These are phyloP conservation scores for Asterionellopsis glacialis DNA, from an alignment of 108 stramenopile genomes.

Conservation along the genomic window DNA sequence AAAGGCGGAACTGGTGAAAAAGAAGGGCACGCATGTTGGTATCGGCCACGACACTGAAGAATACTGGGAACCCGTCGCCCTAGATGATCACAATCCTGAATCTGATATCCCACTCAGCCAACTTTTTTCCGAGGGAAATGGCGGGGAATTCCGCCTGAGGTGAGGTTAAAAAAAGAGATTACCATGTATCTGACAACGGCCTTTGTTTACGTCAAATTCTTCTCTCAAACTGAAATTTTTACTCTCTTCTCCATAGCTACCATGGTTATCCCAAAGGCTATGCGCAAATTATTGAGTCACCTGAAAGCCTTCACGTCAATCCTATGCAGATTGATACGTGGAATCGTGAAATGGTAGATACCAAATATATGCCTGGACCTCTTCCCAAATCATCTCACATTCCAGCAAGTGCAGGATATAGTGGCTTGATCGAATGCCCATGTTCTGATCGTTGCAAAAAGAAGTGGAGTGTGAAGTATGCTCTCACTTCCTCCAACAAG, in stretches of 20 bases:
- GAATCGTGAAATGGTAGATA: conserved; percentile 26
- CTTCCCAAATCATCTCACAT: conserved; percentile 24
- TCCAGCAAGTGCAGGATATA: conserved; percentile 20
- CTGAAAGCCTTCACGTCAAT: conserved; percentile 15
- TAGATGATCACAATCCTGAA: background rate
- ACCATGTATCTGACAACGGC: too few relatives aligned
- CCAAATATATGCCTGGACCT: background rate
- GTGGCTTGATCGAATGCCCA: conserved; percentile 32
- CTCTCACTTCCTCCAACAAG: background rate
- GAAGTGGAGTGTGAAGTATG: background rate
- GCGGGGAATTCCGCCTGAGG: conserved; percentile 35
- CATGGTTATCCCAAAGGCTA: conserved; percentile 38
- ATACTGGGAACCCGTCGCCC: too few relatives aligned
- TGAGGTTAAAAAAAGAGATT: too few relatives aligned
- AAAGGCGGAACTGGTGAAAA: background rate
- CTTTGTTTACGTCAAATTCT: too few relatives aligned
- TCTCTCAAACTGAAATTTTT: too few relatives aligned
- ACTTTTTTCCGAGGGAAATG: conserved; percentile 36
- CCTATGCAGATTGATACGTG: conserved; percentile 51
- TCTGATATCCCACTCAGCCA: background rate
- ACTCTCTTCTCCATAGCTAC: background rate
- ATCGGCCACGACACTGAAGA: conserved; percentile 3
- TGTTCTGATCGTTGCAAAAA: conserved; percentile 20
- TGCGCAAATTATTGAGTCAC: conserved; percentile 30
- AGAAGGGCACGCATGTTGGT: background rate